Base-by-base conservation (phyloP, 2,329 filamentous ascomycete species). In the Ophiognomonia clavigignenti-juglandacearum region DNA sequence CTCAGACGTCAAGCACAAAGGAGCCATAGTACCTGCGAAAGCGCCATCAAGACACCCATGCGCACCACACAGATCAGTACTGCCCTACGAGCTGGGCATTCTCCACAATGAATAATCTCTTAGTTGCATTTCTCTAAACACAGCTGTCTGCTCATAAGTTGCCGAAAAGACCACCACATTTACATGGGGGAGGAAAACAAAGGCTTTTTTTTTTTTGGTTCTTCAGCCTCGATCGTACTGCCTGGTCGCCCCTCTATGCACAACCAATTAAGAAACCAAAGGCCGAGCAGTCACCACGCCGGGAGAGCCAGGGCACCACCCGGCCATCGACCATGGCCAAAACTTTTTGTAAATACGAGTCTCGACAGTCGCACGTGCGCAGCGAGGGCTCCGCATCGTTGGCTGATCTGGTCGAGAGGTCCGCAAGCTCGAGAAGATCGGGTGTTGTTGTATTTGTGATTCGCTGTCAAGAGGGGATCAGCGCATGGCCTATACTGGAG, bases 341-440 rank as follows among this genome's bases (percentile, higher is more conserved):
- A 74, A 74, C 68, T 74, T 76, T 78, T 77, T 62, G 68, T 71
- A 75, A 71, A 76, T 72, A 73, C 66, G 71, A 75, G 70, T 72
- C 70, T 70, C 68, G 70, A 68, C 65, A 64, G 65, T 64, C 65
- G 70, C 69, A 69, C 66, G 66, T 64, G 69, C 70, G 64, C 67
- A 66, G 66, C 69, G 65, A 61, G 60, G 65, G 63, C 62, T 67
- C 64, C 63, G 66, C 65, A 64, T 64, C 62, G 61, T 62, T 31
- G 62, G 64, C 66, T 66, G 64, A 67, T 65, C 66, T 69, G 66
- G 65, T 67, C 67, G 65, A 65, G 64, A 64, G 67, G 65, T 64
- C 67, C 64, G 61, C 60, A 59, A 58, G 56, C 59, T 63, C 57
- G 62, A 61, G 56, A 58, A 59, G 59, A 60, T 57, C 56, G 39